Evolutionary conservation across 495 filamentous ascomycete species (phyloP).

Genomic region (Penicillium robsamsonii): DNA sequence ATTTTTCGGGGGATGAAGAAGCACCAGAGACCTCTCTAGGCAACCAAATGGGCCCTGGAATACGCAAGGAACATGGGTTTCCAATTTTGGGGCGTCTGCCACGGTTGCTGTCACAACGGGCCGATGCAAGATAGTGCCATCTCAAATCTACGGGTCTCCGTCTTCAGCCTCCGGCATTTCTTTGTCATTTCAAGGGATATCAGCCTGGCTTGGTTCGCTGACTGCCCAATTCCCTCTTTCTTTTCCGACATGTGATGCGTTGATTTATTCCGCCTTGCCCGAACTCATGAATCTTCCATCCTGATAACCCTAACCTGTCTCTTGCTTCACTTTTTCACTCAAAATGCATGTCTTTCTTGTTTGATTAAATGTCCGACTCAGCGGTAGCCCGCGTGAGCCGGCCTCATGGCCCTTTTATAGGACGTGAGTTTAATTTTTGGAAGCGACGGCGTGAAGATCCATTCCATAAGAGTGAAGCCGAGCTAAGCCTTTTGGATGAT

Average conservation of each 20-base stretch:
- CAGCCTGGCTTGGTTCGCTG: slow-evolving; percentile 5
- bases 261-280: neutral
- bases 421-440: slow-evolving; percentile 9
- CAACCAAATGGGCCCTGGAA: slow-evolving; percentile 10
- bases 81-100: slow-evolving; percentile 2
- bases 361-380: slow-evolving; percentile 6
- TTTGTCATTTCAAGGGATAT: neutral
- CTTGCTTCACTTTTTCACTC: neutral
- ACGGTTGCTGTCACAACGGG: slow-evolving; percentile 4
- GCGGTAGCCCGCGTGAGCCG: slow-evolving; percentile 11
- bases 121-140: neutral
- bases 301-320: neutral
- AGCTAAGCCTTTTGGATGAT: slow-evolving; percentile 39
- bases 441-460: slow-evolving; percentile 8
- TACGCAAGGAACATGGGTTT: neutral
- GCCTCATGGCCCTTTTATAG: slow-evolving; percentile 11
- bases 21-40: slow-evolving; percentile 2
- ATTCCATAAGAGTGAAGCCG: slow-evolving; percentile 25
- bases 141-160: neutral
- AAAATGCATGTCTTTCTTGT: slow-evolving; percentile 16
- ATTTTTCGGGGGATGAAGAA: slow-evolving; percentile 9
- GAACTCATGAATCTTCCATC: neutral
- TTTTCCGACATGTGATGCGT: slow-evolving; percentile 12
- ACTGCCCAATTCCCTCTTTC: slow-evolving; percentile 2
- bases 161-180: slow-evolving; percentile 3